These are phyloP conservation scores for Aspergillus glaucus DNA, from an alignment of 2,329 filamentous ascomycete species.

Conservation along the genomic window DNA sequence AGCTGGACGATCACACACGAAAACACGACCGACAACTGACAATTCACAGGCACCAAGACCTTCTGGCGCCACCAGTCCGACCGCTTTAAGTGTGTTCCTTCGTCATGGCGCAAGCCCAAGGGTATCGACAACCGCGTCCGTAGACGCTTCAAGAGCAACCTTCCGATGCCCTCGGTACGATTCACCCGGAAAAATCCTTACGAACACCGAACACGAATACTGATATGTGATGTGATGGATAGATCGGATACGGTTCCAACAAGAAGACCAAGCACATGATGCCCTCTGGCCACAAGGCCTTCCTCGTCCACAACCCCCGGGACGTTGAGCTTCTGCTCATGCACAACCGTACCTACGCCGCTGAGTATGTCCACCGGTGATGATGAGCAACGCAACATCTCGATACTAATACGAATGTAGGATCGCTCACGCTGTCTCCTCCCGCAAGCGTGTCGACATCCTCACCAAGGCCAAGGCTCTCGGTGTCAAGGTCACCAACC, in stretches of 20 bases:
- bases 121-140: slow-evolving; percentile 99
- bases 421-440: slow-evolving; percentile 97
- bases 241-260: slow-evolving; percentile 99
- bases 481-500: slow-evolving; percentile 99
- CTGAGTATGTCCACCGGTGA: slow-evolving; percentile 64
- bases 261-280: slow-evolving; percentile 99
- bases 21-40: slow-evolving; percentile 38
- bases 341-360: slow-evolving; percentile 99
- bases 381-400: too few species aligned
- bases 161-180: slow-evolving; percentile 95
- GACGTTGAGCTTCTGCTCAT: slow-evolving; percentile 97
- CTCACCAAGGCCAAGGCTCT: slow-evolving; percentile 95
- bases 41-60: slow-evolving; percentile 68
- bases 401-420: slow-evolving; percentile 41
- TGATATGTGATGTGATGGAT: slow-evolving; percentile 15
- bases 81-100: slow-evolving; percentile 84
- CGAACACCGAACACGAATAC: slow-evolving; percentile 1
- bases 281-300: slow-evolving; percentile 98
- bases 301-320: slow-evolving; percentile 94
- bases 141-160: slow-evolving; percentile 93
- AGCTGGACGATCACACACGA: slow-evolving; percentile 23
- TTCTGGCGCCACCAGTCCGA: slow-evolving; percentile 98
- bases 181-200: background rate
- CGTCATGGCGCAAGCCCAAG: slow-evolving; percentile 99
- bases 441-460: slow-evolving; percentile 98